Evolutionary conservation across 2,329 filamentous ascomycete species (phyloP), one percentile per base, ranked within the genome.

Genomic region (Colletotrichum chlorophyti): DNA sequence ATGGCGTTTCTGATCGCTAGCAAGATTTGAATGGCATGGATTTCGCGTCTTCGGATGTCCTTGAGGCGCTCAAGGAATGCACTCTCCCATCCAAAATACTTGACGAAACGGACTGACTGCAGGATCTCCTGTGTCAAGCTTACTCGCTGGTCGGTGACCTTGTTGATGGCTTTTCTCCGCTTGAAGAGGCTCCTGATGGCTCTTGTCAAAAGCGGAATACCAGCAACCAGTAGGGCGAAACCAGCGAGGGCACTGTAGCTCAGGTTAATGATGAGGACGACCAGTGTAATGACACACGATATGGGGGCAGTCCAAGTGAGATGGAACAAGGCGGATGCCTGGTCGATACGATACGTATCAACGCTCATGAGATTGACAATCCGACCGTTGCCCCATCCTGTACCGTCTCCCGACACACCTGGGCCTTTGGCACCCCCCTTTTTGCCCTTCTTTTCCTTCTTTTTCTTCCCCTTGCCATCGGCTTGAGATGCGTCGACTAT

Each of bases 311-410:
- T 91, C 95, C 95, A 99, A 19, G 91, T 79, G 77, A 97, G 84
- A 72, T 99, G 95, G 74, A 97, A 94, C 72, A 97, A 83, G 37
- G 91, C 92, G 34, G 85, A 91, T 1, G 93, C 93, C 69, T 93
- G 90, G 67, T 98, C 93, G 60, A 99, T 82, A 64, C 94, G 91
- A 73, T 96, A 96, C 0, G 93, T 96, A 70, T 98, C 94, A 40
- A 95, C 92, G 61, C 91, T 94, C 93, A 98, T 97, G 65, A 98
- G 71, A 65, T 96, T 96, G 69, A 95, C 87, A 49, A 98, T 91
- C 62, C 92, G 87, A 19, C 95, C 95, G 67, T 97, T 98, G 55
- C 88, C 88, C 94, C 94, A 98, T 21, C 94, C 95, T 19, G 85
- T 80, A 3, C 89, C 91, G 66, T 95, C 90, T 4, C 85, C 86